These are phyloP conservation scores for Rhododendron henanense DNA, from an alignment of 148 eudicot genomes.

Conservation along the genomic window DNA sequence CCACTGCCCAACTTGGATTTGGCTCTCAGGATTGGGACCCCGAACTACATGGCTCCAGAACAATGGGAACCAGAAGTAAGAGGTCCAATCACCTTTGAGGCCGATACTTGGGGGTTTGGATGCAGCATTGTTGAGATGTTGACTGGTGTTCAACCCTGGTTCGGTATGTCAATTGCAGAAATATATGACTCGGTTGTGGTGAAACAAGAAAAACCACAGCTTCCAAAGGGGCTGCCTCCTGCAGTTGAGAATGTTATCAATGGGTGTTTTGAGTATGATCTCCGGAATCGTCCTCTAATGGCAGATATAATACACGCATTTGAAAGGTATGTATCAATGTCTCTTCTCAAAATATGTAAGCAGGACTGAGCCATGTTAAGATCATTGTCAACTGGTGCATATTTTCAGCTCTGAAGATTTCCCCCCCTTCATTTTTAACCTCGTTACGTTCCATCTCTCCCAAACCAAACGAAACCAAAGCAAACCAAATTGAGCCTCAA, in stretches of 20 bases:
- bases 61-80: slow-evolving; percentile 84
- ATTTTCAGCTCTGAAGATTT: not conserved
- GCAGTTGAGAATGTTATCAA: slow-evolving; percentile 56
- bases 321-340: slow-evolving; percentile 43
- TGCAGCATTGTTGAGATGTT: slow-evolving; percentile 81
- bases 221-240: slow-evolving; percentile 77
- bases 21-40: slow-evolving; percentile 57
- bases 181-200: slow-evolving; percentile 63
- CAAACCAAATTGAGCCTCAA: no score
- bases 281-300: slow-evolving; percentile 69
- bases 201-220: slow-evolving; percentile 62
- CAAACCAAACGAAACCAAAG: no score
- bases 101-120: slow-evolving; percentile 84
- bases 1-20: slow-evolving; percentile 41
- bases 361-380: not conserved
- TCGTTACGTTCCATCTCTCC: not conserved
- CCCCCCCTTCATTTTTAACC: not conserved
- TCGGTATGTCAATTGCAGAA: slow-evolving; percentile 56
- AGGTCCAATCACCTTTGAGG: slow-evolving; percentile 80
- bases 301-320: slow-evolving; percentile 54
- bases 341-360: not conserved
- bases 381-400: not conserved
- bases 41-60: slow-evolving; percentile 91
- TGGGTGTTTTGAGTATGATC: slow-evolving; percentile 88
- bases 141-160: slow-evolving; percentile 79